Base-by-base conservation (phyloP, 2,329 filamentous ascomycete genomes). In the Thielaviopsis punctulata region DNA sequence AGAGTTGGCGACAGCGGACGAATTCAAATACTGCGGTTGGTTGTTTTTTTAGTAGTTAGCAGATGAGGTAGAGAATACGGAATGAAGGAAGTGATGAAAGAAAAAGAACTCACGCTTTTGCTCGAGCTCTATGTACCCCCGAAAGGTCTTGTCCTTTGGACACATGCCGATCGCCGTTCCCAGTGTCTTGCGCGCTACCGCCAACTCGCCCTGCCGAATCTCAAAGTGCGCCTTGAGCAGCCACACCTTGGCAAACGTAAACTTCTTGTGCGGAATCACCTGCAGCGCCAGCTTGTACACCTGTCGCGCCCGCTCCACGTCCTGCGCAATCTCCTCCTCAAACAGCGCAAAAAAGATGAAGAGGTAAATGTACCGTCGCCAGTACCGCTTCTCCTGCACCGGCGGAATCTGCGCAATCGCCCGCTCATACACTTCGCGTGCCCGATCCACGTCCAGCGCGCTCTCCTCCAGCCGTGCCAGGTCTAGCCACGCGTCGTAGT, bases 221-320 rank as follows among this genome's bases (percentile, higher is more conserved):
- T 96, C 89, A 59, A 96, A 95, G 56, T 94, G 85, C 1, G 90
- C 88, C 61, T 90, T 93, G 67, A 93, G 73, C 45, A 96, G 72
- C 92, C 92, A 98, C 48, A 96, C 72, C 66, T 98, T 98, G 63
- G 88, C 86, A 64, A 96, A 98, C 0, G 92, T 96, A 67, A 96
- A 98, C 62, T 86, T 86, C 64, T 93, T 93, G 70, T 98, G 92
- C 0, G 92, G 92, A 59, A 98, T 82, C 45, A 96, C 69, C 56
- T 83, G 82, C 46, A 96, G 68, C 60, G 87, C 94, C 58, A 92
- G 86, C 59, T 82, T 80, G 69, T 96, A 98, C 56, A 98, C 87
- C 63, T 95, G 86, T 18, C 84, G 77, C 19, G 90, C 86, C 45
- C 92, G 78, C 23, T 84, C 78, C 22, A 78, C 62, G 60, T 96